A percentile compares a stretch with the other conserved stretches of the same genome.
These are phyloP conservation scores for Daldinia sp. DNA, from an alignment of 2,329 filamentous ascomycete species.

Conservation along the genomic window DNA sequence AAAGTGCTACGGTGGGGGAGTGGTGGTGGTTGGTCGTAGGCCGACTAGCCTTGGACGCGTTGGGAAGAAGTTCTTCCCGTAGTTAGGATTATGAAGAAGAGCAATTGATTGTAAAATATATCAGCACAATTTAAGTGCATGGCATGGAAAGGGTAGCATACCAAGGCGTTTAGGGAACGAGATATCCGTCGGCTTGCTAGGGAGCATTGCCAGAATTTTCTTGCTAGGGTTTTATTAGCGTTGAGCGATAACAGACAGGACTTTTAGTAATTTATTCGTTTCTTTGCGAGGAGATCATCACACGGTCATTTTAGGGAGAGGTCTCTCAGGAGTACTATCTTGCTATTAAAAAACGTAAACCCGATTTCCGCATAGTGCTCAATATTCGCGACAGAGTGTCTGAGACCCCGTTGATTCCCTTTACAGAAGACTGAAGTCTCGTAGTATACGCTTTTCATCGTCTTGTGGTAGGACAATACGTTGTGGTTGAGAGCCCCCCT, in stretches of 20 bases:
- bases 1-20: conserved; percentile 60
- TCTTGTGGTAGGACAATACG: conserved; percentile 26
- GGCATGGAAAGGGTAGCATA: conserved; percentile 1
- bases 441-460: too few species aligned
- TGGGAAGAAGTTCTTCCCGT: conserved; percentile 17
- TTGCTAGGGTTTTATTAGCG: not conserved
- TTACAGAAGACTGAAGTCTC: not conserved
- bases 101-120: not conserved
- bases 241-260: not conserved
- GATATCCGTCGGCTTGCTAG: conserved; percentile 11
- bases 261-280: not conserved
- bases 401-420: too few species aligned
- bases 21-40: conserved; percentile 74
- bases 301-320: not conserved
- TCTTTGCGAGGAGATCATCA: not conserved
- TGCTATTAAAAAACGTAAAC: not conserved
- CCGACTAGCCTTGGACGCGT: conserved; percentile 39
- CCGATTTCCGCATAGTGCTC: too few species aligned
- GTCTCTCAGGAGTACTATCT: not conserved
- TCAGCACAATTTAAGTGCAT: not conserved
- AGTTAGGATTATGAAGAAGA: not conserved
- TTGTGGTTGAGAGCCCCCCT: conserved; percentile 10
- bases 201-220: not conserved
- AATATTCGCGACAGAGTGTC: too few species aligned
- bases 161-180: conserved; percentile 19